Percentiles rank a stretch among this genome's conserved stretches.
Evolutionary conservation across 106 monocot genomes (phyloP).

Genomic region (Dioscorea dumetorum): DNA sequence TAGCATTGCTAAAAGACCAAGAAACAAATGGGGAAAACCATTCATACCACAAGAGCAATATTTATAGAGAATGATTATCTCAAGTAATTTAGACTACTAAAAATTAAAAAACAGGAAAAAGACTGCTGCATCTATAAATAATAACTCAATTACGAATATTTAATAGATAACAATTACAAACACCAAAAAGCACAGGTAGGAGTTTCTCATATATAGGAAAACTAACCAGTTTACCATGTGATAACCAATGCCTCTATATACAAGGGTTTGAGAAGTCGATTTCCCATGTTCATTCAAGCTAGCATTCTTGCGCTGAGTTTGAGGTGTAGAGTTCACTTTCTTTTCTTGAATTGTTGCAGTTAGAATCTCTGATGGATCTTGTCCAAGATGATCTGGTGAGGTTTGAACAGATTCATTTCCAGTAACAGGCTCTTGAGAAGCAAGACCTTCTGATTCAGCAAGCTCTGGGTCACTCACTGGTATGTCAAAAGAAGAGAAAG

Average conservation of each 20-base stretch:
- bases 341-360: slow-evolving; percentile 25
- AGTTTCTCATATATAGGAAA: slow-evolving; percentile 13
- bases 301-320: slow-evolving; percentile 22
- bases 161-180: no score
- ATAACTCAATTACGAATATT: no score
- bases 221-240: slow-evolving; percentile 99
- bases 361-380: slow-evolving; percentile 3
- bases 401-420: slow-evolving; percentile 16
- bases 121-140: no score
- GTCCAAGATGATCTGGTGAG: slow-evolving; percentile 18
- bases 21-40: no score
- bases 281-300: slow-evolving; percentile 22
- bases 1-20: no score
- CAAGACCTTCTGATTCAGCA: slow-evolving; percentile 14
- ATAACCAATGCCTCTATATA: slow-evolving; percentile 81
- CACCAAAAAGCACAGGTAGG: no score
- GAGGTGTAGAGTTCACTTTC: slow-evolving; percentile 15
- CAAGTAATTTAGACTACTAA: no score
- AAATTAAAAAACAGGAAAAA: no score
- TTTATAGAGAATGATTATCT: no score
- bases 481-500: slow-evolving; percentile 48
- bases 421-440: slow-evolving; percentile 12
- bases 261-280: slow-evolving; percentile 56
- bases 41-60: no score
- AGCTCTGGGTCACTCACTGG: slow-evolving; percentile 26